phyloP scores from a whole-genome alignment of 2,329 filamentous ascomycete genomes.

The Colletotrichum sp. region DNA sequence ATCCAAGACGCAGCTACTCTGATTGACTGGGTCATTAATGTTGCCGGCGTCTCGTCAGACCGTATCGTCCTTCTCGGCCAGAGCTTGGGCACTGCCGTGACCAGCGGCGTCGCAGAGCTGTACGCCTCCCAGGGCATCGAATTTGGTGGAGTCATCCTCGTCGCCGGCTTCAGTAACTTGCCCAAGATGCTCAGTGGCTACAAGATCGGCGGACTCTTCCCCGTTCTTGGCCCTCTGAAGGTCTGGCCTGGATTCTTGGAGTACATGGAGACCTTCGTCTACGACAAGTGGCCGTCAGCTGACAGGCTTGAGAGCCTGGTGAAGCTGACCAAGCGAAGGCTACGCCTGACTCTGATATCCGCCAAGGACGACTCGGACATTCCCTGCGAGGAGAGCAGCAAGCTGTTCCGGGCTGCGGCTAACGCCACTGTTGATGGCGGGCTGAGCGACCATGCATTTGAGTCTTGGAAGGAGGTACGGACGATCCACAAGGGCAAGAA shows the following conservation, averaged over 20 bases:
- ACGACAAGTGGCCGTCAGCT: conserved; percentile 83
- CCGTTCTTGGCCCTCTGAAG: conserved; percentile 77
- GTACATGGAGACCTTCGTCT: conserved; percentile 65
- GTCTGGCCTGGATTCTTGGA: conserved; percentile 68
- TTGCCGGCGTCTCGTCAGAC: conserved; percentile 67
- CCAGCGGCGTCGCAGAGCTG: conserved; percentile 74
- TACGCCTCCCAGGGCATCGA: conserved; percentile 66
- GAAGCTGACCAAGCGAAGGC: conserved; percentile 50
- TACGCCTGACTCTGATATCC: conserved; percentile 78
- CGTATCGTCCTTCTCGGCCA: conserved; percentile 86
- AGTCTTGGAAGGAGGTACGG: conserved; percentile 48
- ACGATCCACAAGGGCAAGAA: conserved; percentile 49
- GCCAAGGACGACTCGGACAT: conserved; percentile 85
- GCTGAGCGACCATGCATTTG: conserved; percentile 41
- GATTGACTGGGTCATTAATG: conserved; percentile 73
- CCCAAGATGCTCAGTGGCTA: conserved; percentile 78
- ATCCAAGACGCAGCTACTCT: conserved; percentile 79
- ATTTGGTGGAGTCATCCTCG: conserved; percentile 81
- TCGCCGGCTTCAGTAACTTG: conserved; percentile 80
- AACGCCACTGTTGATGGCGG: conserved; percentile 49
- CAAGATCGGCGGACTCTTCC: conserved; percentile 77
- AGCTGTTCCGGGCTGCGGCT: conserved; percentile 65
- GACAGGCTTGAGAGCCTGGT: conserved; percentile 67
- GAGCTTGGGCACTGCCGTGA: conserved; percentile 86
- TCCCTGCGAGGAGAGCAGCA: conserved; percentile 72